Percentiles rank a stretch among this genome's conserved stretches.
Conservation (phyloP, 2,329 filamentous ascomycete genomes). For the Claviceps sp. region DNA sequence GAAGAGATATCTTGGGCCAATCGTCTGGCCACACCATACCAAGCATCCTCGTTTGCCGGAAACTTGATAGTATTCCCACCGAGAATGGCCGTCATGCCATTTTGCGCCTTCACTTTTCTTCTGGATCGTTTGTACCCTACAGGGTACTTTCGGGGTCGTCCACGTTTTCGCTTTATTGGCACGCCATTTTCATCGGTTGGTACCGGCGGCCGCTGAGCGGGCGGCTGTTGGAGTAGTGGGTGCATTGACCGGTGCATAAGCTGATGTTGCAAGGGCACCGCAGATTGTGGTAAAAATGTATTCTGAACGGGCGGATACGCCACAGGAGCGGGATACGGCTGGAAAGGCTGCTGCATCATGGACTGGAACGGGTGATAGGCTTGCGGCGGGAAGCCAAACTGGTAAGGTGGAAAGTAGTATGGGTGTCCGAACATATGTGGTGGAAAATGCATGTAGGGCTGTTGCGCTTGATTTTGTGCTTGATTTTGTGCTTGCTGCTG, state of each 20-base stretch:
- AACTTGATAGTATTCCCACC: conserved; percentile 1
- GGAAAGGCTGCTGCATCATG: conserved; percentile 4
- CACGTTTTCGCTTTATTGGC: conserved; percentile 10
- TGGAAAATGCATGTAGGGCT: not conserved
- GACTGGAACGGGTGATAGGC: conserved; percentile 4
- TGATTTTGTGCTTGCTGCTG: not conserved
- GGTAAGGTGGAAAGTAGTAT: conserved; percentile 2
- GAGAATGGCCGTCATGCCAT: conserved; percentile 5
- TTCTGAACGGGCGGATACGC: conserved; percentile 3
- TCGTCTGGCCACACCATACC: conserved; percentile 6
- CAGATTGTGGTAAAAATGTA: conserved; percentile 1
- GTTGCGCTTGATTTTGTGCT: not conserved
- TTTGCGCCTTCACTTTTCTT: conserved; percentile 4
- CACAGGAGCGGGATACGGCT: conserved; percentile 2
- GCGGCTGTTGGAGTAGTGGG: conserved; percentile 1
- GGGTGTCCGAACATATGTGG: conserved; percentile 3
- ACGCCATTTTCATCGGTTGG: not conserved
- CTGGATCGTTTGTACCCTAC: conserved; percentile 5
- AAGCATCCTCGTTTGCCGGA: conserved; percentile 9
- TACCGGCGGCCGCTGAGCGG: not conserved
- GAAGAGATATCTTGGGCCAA: conserved; percentile 6
- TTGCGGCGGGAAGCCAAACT: conserved; percentile 3
- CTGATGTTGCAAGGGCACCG: conserved; percentile 1
- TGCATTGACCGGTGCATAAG: not conserved
- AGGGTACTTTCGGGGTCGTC: conserved; percentile 11